Conservation (phyloP, 768 basidiomycete genomes). For the Kondoa malvinella region DNA sequence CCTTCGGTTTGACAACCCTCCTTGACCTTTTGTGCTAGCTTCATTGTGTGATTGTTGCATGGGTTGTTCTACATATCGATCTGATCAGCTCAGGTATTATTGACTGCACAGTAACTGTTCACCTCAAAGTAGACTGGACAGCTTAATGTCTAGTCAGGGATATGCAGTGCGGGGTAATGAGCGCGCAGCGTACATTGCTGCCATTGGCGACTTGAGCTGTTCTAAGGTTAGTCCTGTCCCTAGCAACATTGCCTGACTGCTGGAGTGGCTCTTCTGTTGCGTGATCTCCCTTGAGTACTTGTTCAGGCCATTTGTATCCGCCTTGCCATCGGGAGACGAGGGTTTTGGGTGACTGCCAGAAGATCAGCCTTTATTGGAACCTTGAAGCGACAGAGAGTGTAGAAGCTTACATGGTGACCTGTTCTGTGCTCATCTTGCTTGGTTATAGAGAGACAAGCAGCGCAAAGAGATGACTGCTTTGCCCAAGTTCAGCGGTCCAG, state of each 20-base stretch:
- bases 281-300: not conserved
- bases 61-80: conserved; percentile 47
- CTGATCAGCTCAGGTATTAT: not conserved
- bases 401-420: too few species aligned
- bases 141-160: not conserved
- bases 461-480: too few species aligned
- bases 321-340: too few species aligned
- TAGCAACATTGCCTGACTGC: not conserved
- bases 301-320: not conserved
- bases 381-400: too few species aligned
- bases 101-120: not conserved
- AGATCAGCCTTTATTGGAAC: too few species aligned
- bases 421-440: too few species aligned
- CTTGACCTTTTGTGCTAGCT: conserved; percentile 61
- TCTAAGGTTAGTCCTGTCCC: not conserved
- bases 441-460: too few species aligned
- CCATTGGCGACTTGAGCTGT: not conserved
- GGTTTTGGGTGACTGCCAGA: too few species aligned
- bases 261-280: not conserved
- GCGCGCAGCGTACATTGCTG: not conserved
- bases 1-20: conserved; percentile 65
- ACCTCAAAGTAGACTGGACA: not conserved
- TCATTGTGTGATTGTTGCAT: conserved; percentile 67
- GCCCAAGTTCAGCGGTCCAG: too few species aligned
- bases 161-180: not conserved